These are phyloP conservation scores for Elongisporangium senticosum DNA, from an alignment of 352 stramenopile genomes.

Conservation along the genomic window DNA sequence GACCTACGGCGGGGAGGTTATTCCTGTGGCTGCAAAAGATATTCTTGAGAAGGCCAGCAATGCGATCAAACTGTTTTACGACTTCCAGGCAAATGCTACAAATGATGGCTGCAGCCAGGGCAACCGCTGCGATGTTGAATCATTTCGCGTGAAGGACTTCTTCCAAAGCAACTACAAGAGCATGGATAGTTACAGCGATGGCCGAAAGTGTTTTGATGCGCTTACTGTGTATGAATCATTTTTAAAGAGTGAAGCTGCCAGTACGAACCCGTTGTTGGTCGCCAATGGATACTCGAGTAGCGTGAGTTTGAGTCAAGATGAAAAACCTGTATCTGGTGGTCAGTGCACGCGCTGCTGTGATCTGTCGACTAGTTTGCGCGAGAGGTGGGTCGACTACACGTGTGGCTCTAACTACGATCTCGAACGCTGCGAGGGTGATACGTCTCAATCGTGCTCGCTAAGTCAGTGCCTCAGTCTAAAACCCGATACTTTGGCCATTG, in stretches of 20 bases:
- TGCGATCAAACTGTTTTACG: conserved; percentile 25
- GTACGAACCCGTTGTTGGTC: conserved; percentile 31
- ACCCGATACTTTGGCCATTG: conserved; percentile 39
- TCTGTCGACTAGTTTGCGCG: conserved; percentile 36
- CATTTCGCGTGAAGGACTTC: conserved; percentile 32
- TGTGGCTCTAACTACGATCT: conserved; percentile 46
- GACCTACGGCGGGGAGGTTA: conserved; percentile 5
- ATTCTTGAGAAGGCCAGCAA: conserved; percentile 24
- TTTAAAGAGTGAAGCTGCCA: conserved; percentile 9
- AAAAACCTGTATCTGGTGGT: conserved; percentile 17
- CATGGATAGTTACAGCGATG: conserved; percentile 6
- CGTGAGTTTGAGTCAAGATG: conserved; percentile 18
- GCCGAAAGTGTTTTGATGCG: conserved; percentile 28
- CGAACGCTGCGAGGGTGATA: conserved; percentile 27
- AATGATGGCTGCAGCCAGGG: conserved; percentile 49
- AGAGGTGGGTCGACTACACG: conserved; percentile 64
- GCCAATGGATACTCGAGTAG: background rate
- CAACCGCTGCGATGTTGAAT: conserved; percentile 41
- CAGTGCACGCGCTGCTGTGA: conserved; percentile 46
- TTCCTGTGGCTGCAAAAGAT: conserved; percentile 18
- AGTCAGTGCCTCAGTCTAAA: conserved; percentile 55
- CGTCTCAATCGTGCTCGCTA: conserved; percentile 23
- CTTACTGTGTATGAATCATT: conserved; percentile 20
- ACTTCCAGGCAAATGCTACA: conserved; percentile 27
- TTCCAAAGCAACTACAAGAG: conserved; percentile 23